phyloP scores from a whole-genome alignment of 495 filamentous ascomycete species.

The Talaromyces ruber region DNA sequence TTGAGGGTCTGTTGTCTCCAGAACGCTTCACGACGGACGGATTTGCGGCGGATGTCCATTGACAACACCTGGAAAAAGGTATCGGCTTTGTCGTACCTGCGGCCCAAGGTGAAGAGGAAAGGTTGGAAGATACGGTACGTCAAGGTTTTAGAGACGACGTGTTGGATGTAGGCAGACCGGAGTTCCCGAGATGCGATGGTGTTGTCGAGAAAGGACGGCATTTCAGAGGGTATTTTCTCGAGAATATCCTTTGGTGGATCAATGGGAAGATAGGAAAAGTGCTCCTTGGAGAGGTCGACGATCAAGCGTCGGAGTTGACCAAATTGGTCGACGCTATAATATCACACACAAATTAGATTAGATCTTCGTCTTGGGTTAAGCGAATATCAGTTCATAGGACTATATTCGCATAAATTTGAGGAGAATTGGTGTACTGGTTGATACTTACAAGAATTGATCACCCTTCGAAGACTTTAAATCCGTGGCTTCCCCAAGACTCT shows the following conservation, averaged over 20 bases:
- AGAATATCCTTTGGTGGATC: slow-evolving; percentile 44
- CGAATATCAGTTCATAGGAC: background rate
- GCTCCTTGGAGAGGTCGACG: slow-evolving; percentile 46
- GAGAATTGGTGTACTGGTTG: background rate
- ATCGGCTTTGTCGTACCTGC: slow-evolving; percentile 53
- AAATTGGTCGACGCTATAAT: slow-evolving; percentile 51
- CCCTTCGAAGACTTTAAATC: slow-evolving; percentile 51
- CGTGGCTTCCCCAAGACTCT: slow-evolving; percentile 49
- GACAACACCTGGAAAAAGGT: slow-evolving; percentile 54
- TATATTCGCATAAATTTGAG: background rate
- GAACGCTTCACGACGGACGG: slow-evolving; percentile 51
- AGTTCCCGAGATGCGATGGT: slow-evolving; percentile 43
- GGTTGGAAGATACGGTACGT: slow-evolving; percentile 57
- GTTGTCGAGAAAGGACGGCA: slow-evolving; percentile 39
- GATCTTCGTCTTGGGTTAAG: background rate
- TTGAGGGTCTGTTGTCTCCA: slow-evolving; percentile 59
- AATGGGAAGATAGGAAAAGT: slow-evolving; percentile 49
- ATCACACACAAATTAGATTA: slow-evolving; percentile 9
- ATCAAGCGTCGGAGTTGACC: slow-evolving; percentile 49
- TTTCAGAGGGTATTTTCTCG: slow-evolving; percentile 42
- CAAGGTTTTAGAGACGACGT: slow-evolving; percentile 50
- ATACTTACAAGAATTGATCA: slow-evolving; percentile 56
- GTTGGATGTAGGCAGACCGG: slow-evolving; percentile 52
- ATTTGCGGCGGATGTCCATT: slow-evolving; percentile 53
- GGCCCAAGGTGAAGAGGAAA: slow-evolving; percentile 56